Evolutionary conservation across 2,329 filamentous ascomycete genomes (phyloP).

Genomic region (Drechmeria coniospora): DNA sequence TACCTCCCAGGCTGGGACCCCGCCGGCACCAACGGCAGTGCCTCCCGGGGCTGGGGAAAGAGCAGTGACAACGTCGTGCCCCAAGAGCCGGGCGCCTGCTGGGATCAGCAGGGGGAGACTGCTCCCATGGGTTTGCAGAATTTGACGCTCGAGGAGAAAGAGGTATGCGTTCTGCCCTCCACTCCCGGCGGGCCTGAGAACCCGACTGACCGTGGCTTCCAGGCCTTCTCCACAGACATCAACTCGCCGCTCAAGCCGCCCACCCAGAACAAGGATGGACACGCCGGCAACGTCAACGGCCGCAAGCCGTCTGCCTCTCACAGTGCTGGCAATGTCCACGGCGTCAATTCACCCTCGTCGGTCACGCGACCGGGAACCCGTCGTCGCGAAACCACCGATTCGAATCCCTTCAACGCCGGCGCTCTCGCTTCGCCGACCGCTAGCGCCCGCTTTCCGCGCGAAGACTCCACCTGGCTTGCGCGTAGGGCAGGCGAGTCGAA

Average conservation of each 20-base stretch:
- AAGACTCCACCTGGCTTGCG: slow-evolving; percentile 46
- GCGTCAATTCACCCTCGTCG: slow-evolving; percentile 56
- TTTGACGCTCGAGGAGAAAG: slow-evolving; percentile 48
- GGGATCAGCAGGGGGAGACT: slow-evolving; percentile 58
- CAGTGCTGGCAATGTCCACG: slow-evolving; percentile 47
- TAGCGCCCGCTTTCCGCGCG: slow-evolving; percentile 42
- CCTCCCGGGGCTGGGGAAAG: slow-evolving; percentile 60
- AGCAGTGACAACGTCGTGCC: slow-evolving; percentile 55
- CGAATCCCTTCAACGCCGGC: slow-evolving; percentile 42
- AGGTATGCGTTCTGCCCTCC: slow-evolving; percentile 24
- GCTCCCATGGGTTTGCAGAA: slow-evolving; percentile 59
- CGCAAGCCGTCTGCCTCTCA: slow-evolving; percentile 77
- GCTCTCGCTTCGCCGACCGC: slow-evolving; percentile 45
- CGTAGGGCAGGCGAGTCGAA: slow-evolving; percentile 38
- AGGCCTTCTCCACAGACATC: slow-evolving; percentile 75
- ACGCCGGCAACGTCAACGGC: slow-evolving; percentile 43
- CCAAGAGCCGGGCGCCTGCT: slow-evolving; percentile 81
- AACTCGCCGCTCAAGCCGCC: slow-evolving; percentile 88
- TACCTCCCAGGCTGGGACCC: slow-evolving; percentile 71
- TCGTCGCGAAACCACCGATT: slow-evolving; percentile 66
- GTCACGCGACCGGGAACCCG: slow-evolving; percentile 58
- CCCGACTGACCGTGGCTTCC: slow-evolving; percentile 3
- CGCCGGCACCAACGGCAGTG: slow-evolving; percentile 48
- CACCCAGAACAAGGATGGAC: slow-evolving; percentile 53
- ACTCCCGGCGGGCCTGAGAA: not conserved